Evolutionary conservation across 2,329 filamentous ascomycete species (phyloP), one percentile per base, ranked within the genome.

Genomic region (Fusarium clavum): DNA sequence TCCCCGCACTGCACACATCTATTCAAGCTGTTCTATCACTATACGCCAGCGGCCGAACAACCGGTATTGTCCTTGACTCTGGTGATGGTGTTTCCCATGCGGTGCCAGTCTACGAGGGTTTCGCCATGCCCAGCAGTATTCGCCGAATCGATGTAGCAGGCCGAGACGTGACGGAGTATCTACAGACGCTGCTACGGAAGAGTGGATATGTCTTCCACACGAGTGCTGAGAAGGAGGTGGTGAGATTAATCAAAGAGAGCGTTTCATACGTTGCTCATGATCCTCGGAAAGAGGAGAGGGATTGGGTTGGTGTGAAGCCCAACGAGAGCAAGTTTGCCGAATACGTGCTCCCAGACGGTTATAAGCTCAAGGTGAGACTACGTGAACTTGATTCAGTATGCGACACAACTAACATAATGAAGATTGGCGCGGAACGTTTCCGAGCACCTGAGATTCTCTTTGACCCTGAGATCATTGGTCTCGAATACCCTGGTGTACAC

Each of bases 201-300:
- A 93, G 91, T 74, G 96, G 96, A 52, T 94, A 96, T 78, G 90
- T 98, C 20, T 97, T 99, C 80, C 95, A 98, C 82, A 99, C 96
- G 20, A 98, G 94, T 79, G 96, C 96, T 14, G 96, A 99, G 85
- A 99, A 99, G 84, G 96, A 99, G 83, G 94, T 98, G n/a, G 96
- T 99, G 61, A 90, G 95, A 72, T 87, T 94, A 81, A 98, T 99
- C 83, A 99, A 99, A 84, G 96, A 99, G 86, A 93, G 92, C 77
- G 91, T 94, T 49, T 92, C 93, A 61, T 99, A 98, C 79, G 92
- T 99, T 41, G 94, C 96, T 25, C 83, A 92, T 55, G 94, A 98
- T 79, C 94, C 96, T 10, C 91, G 92, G 78, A 94, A 92, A 75
- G 96, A 99, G 81, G 96, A 99, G 83, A 97, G 97, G 82, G 96